Percentiles rank a stretch among this genome's conserved stretches.
phyloP scores from a whole-genome alignment of 2,329 filamentous ascomycete species.

The Metarhizium humberi region DNA sequence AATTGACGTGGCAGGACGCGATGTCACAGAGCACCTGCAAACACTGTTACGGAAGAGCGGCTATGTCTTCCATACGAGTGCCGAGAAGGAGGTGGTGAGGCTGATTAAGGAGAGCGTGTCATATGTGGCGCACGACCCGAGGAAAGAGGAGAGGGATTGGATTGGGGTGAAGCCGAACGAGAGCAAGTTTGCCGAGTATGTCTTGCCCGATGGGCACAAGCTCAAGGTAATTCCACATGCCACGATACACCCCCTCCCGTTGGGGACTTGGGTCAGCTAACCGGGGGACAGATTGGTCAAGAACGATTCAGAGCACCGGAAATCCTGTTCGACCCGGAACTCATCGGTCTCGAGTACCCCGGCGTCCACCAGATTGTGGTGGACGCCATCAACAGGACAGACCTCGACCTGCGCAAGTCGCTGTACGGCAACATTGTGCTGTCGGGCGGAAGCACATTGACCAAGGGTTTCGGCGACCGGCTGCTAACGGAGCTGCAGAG shows the following conservation, averaged over 20 bases:
- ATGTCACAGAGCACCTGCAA: conserved; percentile 94
- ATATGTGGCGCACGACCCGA: conserved; percentile 84
- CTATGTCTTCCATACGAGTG: conserved; percentile 92
- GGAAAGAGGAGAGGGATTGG: conserved; percentile 96
- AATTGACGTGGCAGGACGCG: conserved; percentile 91
- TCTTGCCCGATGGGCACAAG: conserved; percentile 84
- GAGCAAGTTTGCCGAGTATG: conserved; percentile 76
- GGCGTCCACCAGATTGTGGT: conserved; percentile 97
- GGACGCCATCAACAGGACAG: conserved; percentile 88
- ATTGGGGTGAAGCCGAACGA: conserved; percentile 67
- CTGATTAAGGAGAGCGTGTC: conserved; percentile 93
- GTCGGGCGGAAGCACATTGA: conserved; percentile 90
- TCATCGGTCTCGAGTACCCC: conserved; percentile 93
- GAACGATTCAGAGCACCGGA: conserved; percentile 94
- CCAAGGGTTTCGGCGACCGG: conserved; percentile 92
- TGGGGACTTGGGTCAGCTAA: conserved; percentile 10
- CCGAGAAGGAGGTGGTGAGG: conserved; percentile 97
- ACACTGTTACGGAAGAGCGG: conserved; percentile 83
- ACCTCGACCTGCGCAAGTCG: conserved; percentile 88
- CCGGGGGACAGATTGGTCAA: conserved; percentile 58
- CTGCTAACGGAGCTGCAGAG: conserved; percentile 86
- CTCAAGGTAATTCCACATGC: conserved; percentile 55
- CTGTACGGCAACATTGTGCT: conserved; percentile 96
- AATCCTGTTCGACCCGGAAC: conserved; percentile 94
- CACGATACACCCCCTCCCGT: not conserved